Base-by-base conservation (phyloP, 2,329 filamentous ascomycete genomes). In the Apiospora rasikravindrae region DNA sequence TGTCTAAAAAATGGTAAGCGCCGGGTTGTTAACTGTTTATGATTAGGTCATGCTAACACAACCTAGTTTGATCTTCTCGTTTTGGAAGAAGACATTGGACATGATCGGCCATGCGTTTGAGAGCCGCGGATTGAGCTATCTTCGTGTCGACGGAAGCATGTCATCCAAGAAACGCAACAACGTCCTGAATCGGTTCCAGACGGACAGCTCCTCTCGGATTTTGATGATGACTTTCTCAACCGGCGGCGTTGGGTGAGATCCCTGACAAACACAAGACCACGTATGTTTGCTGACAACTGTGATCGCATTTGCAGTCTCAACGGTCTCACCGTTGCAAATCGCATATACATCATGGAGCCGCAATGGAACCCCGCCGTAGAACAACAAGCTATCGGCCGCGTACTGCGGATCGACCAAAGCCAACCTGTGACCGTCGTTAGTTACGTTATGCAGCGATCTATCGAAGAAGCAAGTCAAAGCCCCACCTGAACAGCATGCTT, bases 301-400 rank as follows among this genome's bases (percentile, higher is more conserved):
- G 19, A 57, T 33, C 14, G 14, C 14, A 33, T 19, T 4, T 26
- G 13, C 37, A 70, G 69, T 22, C 53, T 70, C 3, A 64, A 70
- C 19, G 40, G 26, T 24, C 37, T 47, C 11, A 42, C 51, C 22
- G 51, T 45, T 22, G 69, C 69, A 2, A 70, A 44, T 22, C 51
- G 69, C 11, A n/a, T 70, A 19, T 44, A 70, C 40, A 37, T 70
- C 53, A 44, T 70, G 19, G 69, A 70, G 49, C 69, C 69, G 8
- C 69, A 70, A 29, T 64, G 69, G 51, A 70, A 70, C n/a, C 51
- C 69, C 19, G 53, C 51, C 6, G 37, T 70, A 1, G 69, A 70
- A 44, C n/a, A 47, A 11, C 69, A 64, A 5, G 69, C 69, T 29
- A 47, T 70, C 19, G 69, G 51, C 1, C 69, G 69, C 5, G 53